Conservation (phyloP, 2,329 filamentous ascomycete genomes). For the Trichothecium roseum region DNA sequence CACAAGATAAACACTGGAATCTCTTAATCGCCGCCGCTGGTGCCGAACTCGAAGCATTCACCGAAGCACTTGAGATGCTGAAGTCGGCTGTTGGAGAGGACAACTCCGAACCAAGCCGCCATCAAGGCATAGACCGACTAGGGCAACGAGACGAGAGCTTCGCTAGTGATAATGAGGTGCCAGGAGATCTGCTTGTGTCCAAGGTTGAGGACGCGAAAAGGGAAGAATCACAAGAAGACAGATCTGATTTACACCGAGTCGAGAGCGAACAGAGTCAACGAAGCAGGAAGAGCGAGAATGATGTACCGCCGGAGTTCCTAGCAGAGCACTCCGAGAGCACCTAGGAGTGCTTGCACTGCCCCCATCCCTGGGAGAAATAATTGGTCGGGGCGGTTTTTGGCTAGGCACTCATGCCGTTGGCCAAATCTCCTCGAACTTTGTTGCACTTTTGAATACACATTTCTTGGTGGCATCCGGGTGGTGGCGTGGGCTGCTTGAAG, state of each 20-base stretch:
- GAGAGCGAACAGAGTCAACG: not conserved
- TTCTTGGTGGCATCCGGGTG: too few relatives aligned
- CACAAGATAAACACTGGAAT: constrained; percentile 59
- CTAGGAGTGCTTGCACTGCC: too few relatives aligned
- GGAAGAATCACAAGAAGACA: constrained; percentile 5
- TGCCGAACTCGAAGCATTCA: constrained; percentile 60
- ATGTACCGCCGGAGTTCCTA: constrained; percentile 41
- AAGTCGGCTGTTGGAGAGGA: constrained; percentile 2
- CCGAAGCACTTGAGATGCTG: constrained; percentile 48
- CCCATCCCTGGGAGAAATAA: too few relatives aligned
- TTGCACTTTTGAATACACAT: too few relatives aligned
- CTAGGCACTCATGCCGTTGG: too few relatives aligned
- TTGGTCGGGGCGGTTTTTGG: too few relatives aligned
- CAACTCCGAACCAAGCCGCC: constrained; percentile 3
- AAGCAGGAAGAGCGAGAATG: constrained; percentile 30
- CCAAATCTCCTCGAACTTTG: too few relatives aligned
- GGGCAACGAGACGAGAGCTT: constrained; percentile 16
- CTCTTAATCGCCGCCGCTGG: constrained; percentile 66
- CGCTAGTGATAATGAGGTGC: constrained; percentile 35
- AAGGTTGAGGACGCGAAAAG: constrained; percentile 15
- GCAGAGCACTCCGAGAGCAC: constrained; percentile 25
- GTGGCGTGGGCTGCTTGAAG: too few relatives aligned
- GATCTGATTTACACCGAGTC: not conserved
- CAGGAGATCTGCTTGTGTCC: constrained; percentile 27
- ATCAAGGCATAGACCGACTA: constrained; percentile 5